Percentiles rank a stretch among this genome's conserved stretches.
Evolutionary conservation across 192 early-diverging fungal species (phyloP).

Genomic region (Entomortierella beljakovae): DNA sequence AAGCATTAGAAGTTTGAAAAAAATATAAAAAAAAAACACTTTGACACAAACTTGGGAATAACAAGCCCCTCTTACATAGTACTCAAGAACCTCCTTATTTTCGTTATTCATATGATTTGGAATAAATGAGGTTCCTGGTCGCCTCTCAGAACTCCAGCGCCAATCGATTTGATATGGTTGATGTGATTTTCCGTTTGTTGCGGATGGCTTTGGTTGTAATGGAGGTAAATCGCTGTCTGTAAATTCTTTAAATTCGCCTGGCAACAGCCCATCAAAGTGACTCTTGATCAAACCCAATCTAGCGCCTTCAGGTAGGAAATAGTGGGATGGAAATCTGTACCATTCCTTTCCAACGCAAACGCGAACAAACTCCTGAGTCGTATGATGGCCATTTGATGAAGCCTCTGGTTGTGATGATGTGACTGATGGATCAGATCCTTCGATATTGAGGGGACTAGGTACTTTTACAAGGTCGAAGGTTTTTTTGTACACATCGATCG

Average conservation of each 20-base stretch:
- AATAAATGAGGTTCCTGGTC: slow-evolving; percentile 34
- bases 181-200: slow-evolving; percentile 25
- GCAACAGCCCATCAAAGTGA: slow-evolving; percentile 84
- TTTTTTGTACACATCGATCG: slow-evolving; percentile 70
- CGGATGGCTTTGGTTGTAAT: slow-evolving; percentile 12
- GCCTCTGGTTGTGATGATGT: background rate
- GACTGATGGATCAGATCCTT: slow-evolving; percentile 29
- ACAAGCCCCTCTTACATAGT: slow-evolving; percentile 35
- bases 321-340: slow-evolving; percentile 95
- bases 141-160: slow-evolving; percentile 47
- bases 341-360: slow-evolving; percentile 96
- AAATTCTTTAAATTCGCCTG: slow-evolving; percentile 77
- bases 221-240: slow-evolving; percentile 9
- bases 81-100: slow-evolving; percentile 46
- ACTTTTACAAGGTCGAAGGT: slow-evolving; percentile 44
- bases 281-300: slow-evolving; percentile 77
- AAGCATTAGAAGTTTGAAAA: background rate
- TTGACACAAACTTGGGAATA: background rate
- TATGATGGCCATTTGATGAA: background rate
- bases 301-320: slow-evolving; percentile 82
- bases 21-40: background rate
- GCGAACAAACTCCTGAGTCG: slow-evolving; percentile 18
- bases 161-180: slow-evolving; percentile 33
- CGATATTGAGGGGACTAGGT: slow-evolving; percentile 29
- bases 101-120: slow-evolving; percentile 41